Evolutionary conservation across 1,284 basidiomycete species (phyloP).

Genomic region (Malassezia pachydermatis): DNA sequence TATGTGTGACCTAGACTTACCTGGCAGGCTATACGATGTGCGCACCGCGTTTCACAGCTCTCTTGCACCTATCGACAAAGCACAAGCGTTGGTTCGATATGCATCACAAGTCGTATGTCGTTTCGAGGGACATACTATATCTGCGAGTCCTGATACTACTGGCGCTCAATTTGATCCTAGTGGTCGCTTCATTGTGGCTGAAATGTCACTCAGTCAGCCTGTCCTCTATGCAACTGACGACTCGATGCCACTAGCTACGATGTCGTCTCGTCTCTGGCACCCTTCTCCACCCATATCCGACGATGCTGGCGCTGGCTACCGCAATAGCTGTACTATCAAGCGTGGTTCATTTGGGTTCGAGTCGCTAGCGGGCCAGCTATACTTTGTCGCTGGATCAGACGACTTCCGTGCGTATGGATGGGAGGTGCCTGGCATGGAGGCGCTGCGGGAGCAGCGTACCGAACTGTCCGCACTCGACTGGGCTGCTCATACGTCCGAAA

Average conservation of each 20-base stretch:
- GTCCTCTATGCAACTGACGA: constrained; percentile 10
- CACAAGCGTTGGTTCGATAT: constrained; percentile 10
- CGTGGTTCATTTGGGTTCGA: constrained; percentile 62
- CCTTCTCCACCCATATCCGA: background rate
- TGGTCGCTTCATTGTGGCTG: constrained; percentile 11
- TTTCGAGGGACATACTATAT: no score
- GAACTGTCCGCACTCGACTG: constrained; percentile 40
- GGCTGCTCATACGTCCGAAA: background rate
- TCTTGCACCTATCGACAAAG: background rate
- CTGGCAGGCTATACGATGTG: constrained; percentile 12
- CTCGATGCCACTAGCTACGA: constrained; percentile 13
- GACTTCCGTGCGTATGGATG: constrained; percentile 71
- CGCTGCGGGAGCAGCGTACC: constrained; percentile 51
- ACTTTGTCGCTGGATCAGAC: constrained; percentile 65
- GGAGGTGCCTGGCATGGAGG: constrained; percentile 56
- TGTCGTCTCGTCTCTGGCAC: constrained; percentile 8
- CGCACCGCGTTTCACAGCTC: constrained; percentile 3
- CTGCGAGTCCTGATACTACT: constrained; percentile 7
- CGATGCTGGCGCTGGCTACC: constrained; percentile 52
- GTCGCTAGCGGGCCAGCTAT: constrained; percentile 52
- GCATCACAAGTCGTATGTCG: constrained; percentile 5
- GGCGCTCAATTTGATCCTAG: constrained; percentile 16
- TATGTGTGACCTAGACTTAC: background rate
- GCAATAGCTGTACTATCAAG: constrained; percentile 68
- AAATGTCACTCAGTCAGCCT: constrained; percentile 16